Base-by-base conservation (phyloP, 148 eudicot genomes). In the Oxyria digyna region DNA sequence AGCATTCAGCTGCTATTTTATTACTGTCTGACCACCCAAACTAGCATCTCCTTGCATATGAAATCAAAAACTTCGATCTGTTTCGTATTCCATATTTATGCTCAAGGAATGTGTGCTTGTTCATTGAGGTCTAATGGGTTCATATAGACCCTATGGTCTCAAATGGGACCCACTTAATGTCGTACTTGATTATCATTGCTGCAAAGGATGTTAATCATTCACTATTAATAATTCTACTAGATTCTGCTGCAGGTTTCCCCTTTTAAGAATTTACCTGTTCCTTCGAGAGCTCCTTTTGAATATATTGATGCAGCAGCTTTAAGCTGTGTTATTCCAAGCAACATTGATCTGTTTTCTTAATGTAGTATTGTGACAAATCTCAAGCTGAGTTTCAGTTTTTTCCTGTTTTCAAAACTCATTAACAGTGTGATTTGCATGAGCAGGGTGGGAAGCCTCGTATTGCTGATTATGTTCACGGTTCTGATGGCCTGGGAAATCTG, bases 401-500 rank as follows among this genome's bases (percentile, higher is more conserved):
- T 59, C 8, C 37, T 52, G 21, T 24, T 24, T 23, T 23, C 29
- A 5, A 59, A 59, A 59, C 65, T 29, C 38, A 29, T 29, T 59
- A 59, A 9, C 9, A 14, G 38, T 59, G 37, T 59, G 37, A 59
- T 59, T 14, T 59, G n/a, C 6, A 0, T 59, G 65, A 76, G 41
- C 85, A 94, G 98, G 87, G 98, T 65, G 98, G 92, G 67, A 71
- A 13, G 52, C 97, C 97, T 29, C 80, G 82, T n/a, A 76, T 86
- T 69, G 87, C 87, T 37, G 98, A 94, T 77, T 90, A 88, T 73
- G 73, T 81, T 74, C 98, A 94, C 62, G 97, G 98, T 67, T 77
- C 85, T 21, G 85, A 88, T 81, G 98, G 97, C 71, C 45, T 94
- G 64, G 98, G 98, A 20, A 78, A 88, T 69, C 55, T 78, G 33